phyloP scores from a whole-genome alignment of 805 yeast genomes.

The Candida oleophila region DNA sequence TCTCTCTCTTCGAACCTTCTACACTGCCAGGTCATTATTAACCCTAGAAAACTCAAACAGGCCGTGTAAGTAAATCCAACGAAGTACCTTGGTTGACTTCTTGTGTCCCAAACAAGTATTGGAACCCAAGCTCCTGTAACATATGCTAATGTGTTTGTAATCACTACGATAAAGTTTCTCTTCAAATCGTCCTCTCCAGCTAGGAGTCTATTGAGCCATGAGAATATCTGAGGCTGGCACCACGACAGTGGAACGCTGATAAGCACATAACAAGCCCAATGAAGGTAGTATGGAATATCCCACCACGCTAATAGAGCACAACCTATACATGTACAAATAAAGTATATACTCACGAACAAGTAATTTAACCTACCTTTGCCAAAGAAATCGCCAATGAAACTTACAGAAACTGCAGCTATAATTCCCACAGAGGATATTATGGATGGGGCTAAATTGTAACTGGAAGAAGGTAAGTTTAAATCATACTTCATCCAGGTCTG shows the following conservation, averaged over 20 bases:
- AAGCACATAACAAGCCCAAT: conserved; percentile 18
- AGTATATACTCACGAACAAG: conserved; percentile 11
- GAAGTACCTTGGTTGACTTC: conserved; percentile 34
- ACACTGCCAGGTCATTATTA: conserved; percentile 19
- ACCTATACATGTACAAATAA: conserved; percentile 15
- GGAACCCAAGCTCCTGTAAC: conserved; percentile 43
- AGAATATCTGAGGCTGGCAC: conserved; percentile 21
- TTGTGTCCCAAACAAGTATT: conserved; percentile 38
- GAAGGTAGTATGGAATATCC: conserved; percentile 20
- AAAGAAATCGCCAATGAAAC: conserved; percentile 36
- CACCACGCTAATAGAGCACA: conserved; percentile 16
- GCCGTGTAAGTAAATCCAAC: conserved; percentile 41
- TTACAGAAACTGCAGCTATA: conserved; percentile 29
- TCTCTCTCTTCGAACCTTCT: background rate
- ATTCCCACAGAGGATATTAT: conserved; percentile 38
- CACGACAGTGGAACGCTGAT: conserved; percentile 17
- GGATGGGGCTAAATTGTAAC: conserved; percentile 44
- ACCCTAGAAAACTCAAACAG: conserved; percentile 28
- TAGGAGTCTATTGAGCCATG: conserved; percentile 21
- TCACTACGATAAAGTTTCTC: conserved; percentile 36
- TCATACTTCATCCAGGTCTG: conserved; percentile 45
- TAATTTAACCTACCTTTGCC: conserved; percentile 23
- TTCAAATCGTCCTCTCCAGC: conserved; percentile 21
- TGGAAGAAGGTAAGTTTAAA: conserved; percentile 25
- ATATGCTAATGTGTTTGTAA: conserved; percentile 43